These are phyloP conservation scores for Abrus precatorius DNA, from an alignment of 306 rosid genomes.

Conservation along the genomic window DNA sequence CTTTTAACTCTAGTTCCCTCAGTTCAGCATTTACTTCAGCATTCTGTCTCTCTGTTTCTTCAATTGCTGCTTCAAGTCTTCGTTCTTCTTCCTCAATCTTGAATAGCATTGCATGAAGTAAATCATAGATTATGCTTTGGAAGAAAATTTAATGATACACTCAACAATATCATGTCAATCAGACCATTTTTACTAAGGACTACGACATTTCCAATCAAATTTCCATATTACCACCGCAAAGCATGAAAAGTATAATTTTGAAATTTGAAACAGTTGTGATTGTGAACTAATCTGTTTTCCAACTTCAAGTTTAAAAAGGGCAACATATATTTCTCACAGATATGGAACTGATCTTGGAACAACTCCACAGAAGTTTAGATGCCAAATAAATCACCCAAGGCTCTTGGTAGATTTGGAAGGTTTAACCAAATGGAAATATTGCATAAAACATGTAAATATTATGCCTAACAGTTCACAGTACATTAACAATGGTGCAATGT, in stretches of 20 bases:
- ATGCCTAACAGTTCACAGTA: slow-evolving; percentile 4
- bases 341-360: slow-evolving; percentile 21
- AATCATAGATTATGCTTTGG: slow-evolving; percentile 44
- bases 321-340: not conserved
- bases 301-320: slow-evolving; percentile 31
- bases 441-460: slow-evolving; percentile 24
- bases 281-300: not conserved
- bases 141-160: slow-evolving; percentile 40
- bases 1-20: slow-evolving; percentile 83
- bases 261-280: slow-evolving; percentile 20
- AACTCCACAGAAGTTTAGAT: not conserved
- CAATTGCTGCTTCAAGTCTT: slow-evolving; percentile 89
- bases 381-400: slow-evolving; percentile 28
- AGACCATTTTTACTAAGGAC: slow-evolving; percentile 20
- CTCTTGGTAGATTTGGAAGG: slow-evolving; percentile 29
- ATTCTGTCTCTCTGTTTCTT: slow-evolving; percentile 81
- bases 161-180: slow-evolving; percentile 42
- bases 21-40: slow-evolving; percentile 84
- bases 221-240: slow-evolving; percentile 31
- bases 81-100: slow-evolving; percentile 95
- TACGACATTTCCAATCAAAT: slow-evolving; percentile 17
- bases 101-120: slow-evolving; percentile 48
- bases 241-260: not conserved
- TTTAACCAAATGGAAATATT: not conserved
- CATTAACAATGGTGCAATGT: not conserved